Evolutionary conservation across 2,329 filamentous ascomycete species (phyloP).

Genomic region (Beauveria sp.): DNA sequence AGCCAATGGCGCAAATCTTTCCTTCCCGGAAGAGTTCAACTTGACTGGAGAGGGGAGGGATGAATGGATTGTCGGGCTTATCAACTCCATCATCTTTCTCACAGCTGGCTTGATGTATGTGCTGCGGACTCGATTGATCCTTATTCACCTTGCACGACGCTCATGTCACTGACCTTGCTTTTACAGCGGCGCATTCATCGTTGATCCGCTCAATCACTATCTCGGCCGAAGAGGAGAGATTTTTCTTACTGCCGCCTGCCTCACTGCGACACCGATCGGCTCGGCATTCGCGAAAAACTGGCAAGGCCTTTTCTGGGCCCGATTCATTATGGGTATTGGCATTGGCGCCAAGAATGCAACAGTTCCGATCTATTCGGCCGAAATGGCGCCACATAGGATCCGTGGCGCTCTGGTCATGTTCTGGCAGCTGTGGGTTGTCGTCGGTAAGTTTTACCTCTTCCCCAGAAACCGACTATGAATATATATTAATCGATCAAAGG

Average conservation of each 20-base stretch:
- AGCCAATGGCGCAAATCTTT: conserved; percentile 52
- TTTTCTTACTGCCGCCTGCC: conserved; percentile 47
- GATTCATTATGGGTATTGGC: conserved; percentile 60
- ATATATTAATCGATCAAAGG: conserved; percentile 33
- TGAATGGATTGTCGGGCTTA: conserved; percentile 31
- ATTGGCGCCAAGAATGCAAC: conserved; percentile 58
- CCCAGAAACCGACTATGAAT: neutral
- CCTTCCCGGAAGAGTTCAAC: conserved; percentile 41
- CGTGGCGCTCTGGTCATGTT: conserved; percentile 72
- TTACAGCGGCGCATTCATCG: conserved; percentile 21
- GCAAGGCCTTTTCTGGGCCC: conserved; percentile 57
- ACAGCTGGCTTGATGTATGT: conserved; percentile 50
- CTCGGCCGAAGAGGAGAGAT: conserved; percentile 62
- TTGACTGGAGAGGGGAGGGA: conserved; percentile 32
- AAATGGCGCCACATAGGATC: conserved; percentile 58
- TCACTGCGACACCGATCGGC: conserved; percentile 46
- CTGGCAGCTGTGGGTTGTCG: conserved; percentile 44
- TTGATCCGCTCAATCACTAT: conserved; percentile 48
- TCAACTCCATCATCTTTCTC: conserved; percentile 27
- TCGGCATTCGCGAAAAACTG: conserved; percentile 54
- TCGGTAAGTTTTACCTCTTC: conserved; percentile 10
- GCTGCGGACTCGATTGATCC: neutral
- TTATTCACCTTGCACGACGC: neutral
- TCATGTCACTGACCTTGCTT: neutral
- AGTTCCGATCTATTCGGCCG: conserved; percentile 66